Evolutionary conservation across 164 flowering plant species (phyloP), one percentile per base, ranked within the genome.

Genomic region (Dillenia turbinata): DNA sequence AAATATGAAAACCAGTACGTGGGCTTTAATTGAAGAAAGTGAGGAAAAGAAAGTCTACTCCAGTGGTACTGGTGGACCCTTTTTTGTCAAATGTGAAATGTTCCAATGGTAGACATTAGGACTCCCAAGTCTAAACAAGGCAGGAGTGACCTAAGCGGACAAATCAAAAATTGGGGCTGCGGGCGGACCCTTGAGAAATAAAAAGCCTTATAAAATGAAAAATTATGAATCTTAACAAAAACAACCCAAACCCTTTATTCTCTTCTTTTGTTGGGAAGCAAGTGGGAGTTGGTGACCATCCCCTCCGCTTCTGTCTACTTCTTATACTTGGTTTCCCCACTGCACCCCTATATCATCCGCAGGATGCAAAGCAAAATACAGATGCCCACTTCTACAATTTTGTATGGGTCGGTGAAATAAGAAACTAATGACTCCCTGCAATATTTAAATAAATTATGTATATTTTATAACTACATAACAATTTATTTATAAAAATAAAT

Each of bases 201-300:
- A 51, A 40, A 26, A 51, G 43, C 17, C 54, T 47, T 0, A 13
- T 3, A 48, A 22, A 48, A 9, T 16, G 33, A 60, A 16, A 49
- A 40, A 58, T 40, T 60, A 3, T n/a, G 44, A 11, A 49, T 57
- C 22, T 55, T 61, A 52, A 16, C 12, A 15, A 26, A 57, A 46
- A 49, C 10, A 40, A 50, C 13, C 69, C 66, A 59, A 56, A 47
- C 56, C 69, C 70, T 71, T 76, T 73, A 74, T 68, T 73, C 73
- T 59, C 51, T 74, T 66, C 68, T 65, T 69, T 74, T 73, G 81
- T 72, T 72, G 81, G 65, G 54, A 75, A 71, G 79, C 81, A 65
- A 80, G 90, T 87, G 83, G 87, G 85, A 78, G 90, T 83, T 81
- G 89, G 83, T 81, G 80, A 75, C 75, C 78, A 47, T 16, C 81